Evolutionary conservation across 140 eudicot genomes (phyloP), one percentile per base, ranked within the genome.

Genomic region (Artemisia princeps): DNA sequence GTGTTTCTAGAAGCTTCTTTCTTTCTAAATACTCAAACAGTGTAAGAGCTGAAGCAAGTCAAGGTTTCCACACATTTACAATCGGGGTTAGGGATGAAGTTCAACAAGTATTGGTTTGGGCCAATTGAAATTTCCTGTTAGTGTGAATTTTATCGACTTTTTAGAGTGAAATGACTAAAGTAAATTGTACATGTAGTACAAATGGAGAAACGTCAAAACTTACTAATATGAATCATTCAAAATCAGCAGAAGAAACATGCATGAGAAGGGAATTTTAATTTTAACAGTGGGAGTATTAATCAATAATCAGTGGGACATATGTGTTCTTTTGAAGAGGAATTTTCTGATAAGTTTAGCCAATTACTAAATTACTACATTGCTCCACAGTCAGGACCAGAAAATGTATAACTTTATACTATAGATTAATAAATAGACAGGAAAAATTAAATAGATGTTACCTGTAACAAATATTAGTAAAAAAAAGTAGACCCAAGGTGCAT

Each of bases 1-100:
- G 86, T 24, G 80, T 80, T 81, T 86, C 68, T 23, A 90, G 83
- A 68, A 65, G 56, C 69, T 78, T 72, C 64, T 56, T 84, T 81
- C 76, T 84, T 5, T 78, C 86, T 62, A 82, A 74, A 60, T 82
- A 78, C 66, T 84, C 97, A 49, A 45, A 64, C 30, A 81, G 59
- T 44, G 95, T 86, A 77, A 60, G 7, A 26, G 19, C 81, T 62
- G 51, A 28, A 75, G 60, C 30, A 53, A 70, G 85, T 86, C 33
- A 86, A 84, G 95, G 80, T 51, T 63, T 17, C 62, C 30, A 69
- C 48, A 2, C n/a, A 63, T 55, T 55, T 48, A 62, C 2, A 17
- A 19, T 28, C 19, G 1, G 22, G 17, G 44, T 37, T 37, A 6
- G 44, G 44, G 44, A 9, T 37, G 9, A 37, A 37, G 44, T 10